These are phyloP conservation scores for Exophiala sp. DNA, from an alignment of 2,329 filamentous ascomycete species.

Conservation along the genomic window DNA sequence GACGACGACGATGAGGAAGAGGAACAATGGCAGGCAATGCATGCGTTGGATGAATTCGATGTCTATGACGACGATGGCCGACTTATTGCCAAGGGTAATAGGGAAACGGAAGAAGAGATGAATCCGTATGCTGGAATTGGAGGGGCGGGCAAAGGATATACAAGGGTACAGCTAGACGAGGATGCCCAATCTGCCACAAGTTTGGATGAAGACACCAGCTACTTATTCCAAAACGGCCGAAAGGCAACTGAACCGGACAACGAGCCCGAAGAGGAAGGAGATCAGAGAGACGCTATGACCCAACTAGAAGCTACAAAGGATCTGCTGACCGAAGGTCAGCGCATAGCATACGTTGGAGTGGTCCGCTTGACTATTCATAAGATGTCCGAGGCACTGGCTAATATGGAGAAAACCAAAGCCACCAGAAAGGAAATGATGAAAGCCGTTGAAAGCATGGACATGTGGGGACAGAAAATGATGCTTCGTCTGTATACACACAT, in stretches of 20 bases:
- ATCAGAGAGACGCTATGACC: conserved; percentile 74
- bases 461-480: conserved; percentile 99
- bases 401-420: conserved; percentile 56
- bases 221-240: conserved; percentile 74
- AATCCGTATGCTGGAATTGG: conserved; percentile 61
- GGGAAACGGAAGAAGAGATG: conserved; percentile 60
- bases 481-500: conserved; percentile 88
- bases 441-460: conserved; percentile 71
- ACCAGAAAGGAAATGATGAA: conserved; percentile 66
- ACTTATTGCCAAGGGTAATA: conserved; percentile 73
- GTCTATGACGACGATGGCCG: conserved; percentile 92
- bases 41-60: conserved; percentile 83
- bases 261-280: conserved; percentile 63
- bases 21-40: conserved; percentile 86
- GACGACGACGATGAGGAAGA: conserved; percentile 52
- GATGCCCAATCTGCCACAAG: conserved; percentile 90
- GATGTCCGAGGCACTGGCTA: conserved; percentile 65
- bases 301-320: conserved; percentile 97
- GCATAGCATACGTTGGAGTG: conserved; percentile 91
- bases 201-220: conserved; percentile 94
- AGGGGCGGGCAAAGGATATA: conserved; percentile 87
- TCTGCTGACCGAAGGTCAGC: conserved; percentile 87
- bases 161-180: conserved; percentile 87
- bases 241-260: conserved; percentile 51
- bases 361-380: conserved; percentile 72